Evolutionary conservation across 352 stramenopile genomes (phyloP).

Genomic region (Phytophthora constricta): DNA sequence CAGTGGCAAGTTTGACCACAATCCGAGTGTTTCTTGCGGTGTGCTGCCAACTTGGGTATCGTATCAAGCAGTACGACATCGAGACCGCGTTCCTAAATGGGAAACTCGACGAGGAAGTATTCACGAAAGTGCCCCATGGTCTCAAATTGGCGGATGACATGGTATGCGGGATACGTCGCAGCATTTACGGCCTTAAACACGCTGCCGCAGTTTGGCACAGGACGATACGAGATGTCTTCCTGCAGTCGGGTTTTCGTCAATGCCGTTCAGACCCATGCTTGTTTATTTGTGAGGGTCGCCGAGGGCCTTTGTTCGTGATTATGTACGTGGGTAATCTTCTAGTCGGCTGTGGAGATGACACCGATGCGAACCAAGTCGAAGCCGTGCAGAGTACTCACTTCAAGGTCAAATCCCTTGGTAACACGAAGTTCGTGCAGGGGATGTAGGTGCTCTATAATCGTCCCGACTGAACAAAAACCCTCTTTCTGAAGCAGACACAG

Average conservation of each 20-base stretch:
- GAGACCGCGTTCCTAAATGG: slow-evolving; percentile 31
- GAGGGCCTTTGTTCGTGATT: slow-evolving; percentile 10
- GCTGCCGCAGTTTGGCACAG: slow-evolving; percentile 34
- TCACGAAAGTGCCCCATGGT: slow-evolving; percentile 25
- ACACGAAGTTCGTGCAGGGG: slow-evolving; percentile 2
- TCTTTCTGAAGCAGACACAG: neutral
- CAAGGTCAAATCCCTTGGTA: slow-evolving; percentile 21
- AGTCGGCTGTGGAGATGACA: neutral
- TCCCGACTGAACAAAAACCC: neutral
- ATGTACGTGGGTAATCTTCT: slow-evolving; percentile 22
- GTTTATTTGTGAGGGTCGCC: slow-evolving; percentile 1
- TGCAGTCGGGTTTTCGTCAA: slow-evolving; percentile 4
- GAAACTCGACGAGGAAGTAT: slow-evolving; percentile 32
- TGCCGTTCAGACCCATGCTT: slow-evolving; percentile 9
- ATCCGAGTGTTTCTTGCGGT: slow-evolving; percentile 31
- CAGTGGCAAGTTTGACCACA: slow-evolving; percentile 23
- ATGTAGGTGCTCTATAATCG: neutral
- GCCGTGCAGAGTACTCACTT: slow-evolving; percentile 3
- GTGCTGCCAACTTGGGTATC: slow-evolving; percentile 18
- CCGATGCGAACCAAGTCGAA: neutral
- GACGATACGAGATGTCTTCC: slow-evolving; percentile 23
- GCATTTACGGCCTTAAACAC: slow-evolving; percentile 48
- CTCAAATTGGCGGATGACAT: slow-evolving; percentile 2
- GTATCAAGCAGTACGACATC: slow-evolving; percentile 32
- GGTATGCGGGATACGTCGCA: slow-evolving; percentile 30